Base-by-base conservation (phyloP, 805 yeast genomes). In the Saturnispora silvae region DNA sequence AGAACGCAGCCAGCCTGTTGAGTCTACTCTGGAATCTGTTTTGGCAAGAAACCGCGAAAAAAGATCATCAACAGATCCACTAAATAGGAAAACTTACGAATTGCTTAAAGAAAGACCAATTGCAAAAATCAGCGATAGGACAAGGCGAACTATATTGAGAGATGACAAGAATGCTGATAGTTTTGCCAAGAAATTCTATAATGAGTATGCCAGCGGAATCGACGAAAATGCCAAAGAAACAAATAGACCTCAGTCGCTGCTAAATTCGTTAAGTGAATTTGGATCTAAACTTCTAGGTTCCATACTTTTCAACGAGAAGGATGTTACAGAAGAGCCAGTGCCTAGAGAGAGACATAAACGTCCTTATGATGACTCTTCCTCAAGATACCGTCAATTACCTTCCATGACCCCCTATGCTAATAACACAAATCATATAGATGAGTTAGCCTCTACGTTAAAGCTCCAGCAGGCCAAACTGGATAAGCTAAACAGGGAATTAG, bases 31-130 rank as follows among this genome's bases (percentile, higher is more conserved):
- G 11, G 35, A 33, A 7, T 18, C 24, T 16, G 20, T 34, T 34
- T 20, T 28, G 16, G 23, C 15, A 17, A 34, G 28, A 22, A 11
- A 18, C 5, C 17, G 37, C 13, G 14, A 7, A 14, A 25, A 16
- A 11, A 25, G 28, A 25, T 25, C 28, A 25, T 6, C n/a, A 6
- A 5, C 7, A 11, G 35, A 37, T 34, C 44, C 41, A 23, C 30
- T 29, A 14, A 42, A 42, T 32, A 45, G 41, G 24, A 50, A 45
- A 31, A 42, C 52, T 1, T 46, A 52, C 35, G 56, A 54, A 25
- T 34, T 54, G 10, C 28, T 54, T 7, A 54, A 54, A 2, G 60
- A 54, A 31, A 45, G 49, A 3, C 60, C 60, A 1, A 54, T 55
- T 7, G 41, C 47, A 17, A 33, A 31, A 11, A 44, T 53, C 22